Base-by-base conservation (phyloP, 179 eudicot genomes). In the Silene coronaria region DNA sequence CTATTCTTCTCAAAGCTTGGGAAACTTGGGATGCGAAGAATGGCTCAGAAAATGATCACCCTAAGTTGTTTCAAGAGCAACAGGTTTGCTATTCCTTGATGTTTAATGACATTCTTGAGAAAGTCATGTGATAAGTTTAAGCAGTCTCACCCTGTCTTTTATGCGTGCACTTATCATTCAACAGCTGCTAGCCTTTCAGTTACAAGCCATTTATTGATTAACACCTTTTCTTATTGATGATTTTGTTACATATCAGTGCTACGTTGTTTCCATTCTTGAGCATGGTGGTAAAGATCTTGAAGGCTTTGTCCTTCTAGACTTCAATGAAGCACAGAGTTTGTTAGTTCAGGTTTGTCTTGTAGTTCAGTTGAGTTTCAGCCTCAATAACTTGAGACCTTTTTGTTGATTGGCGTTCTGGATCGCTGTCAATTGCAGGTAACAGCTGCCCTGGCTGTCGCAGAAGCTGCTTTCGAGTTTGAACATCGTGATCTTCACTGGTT, bases 401-500 rank as follows among this genome's bases (percentile, higher is more conserved):
- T 66, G 57, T 24, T 38, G 71, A 9, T 81, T 38, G 45, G 66
- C 11, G 45, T 27, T 16, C 72, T 72, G 74, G 80, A 72, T 46
- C 68, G 45, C 71, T 75, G 11, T 76, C 70, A 32, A 45, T 72
- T 74, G 65, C 83, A 95, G 99, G 97, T 92, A 64, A 89, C 97
- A 78, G 74, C 89, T 80, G 97, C 90, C 75, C 80, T 95, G 85
- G 97, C 97, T 70, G 97, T 95, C 57, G 97, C 97, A 72, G 99
- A 95, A 84, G 93, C 88, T 76, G 97, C 95, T 17, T 95, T 84
- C 84, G 95, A 92, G 80, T 95, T 95, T 81, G 97, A 95, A 83
- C 99, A 95, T 78, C 88, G 99, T 45, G 99, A 95, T 83, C 80
- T 95, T 82, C 99, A 95, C 82, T 95, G 97, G 99, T 95, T 72